A percentile compares a stretch with the other conserved stretches of the same genome.
These are phyloP conservation scores for Plasmodium relictum DNA, from an alignment of 169 alveolate genomes.

Conservation along the genomic window DNA sequence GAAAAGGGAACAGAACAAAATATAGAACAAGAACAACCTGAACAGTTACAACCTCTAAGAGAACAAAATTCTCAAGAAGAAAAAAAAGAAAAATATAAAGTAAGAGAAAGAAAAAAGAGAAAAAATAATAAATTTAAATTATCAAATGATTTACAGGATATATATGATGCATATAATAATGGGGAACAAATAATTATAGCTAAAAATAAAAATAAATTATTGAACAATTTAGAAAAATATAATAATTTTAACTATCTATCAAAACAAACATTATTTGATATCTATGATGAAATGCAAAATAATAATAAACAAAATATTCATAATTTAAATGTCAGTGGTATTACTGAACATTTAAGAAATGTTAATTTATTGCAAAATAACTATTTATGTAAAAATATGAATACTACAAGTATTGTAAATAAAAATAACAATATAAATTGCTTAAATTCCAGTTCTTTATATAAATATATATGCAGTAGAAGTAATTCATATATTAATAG, in stretches of 20 bases:
- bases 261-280: slow-evolving; percentile 19
- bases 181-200: slow-evolving; percentile 56
- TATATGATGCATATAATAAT: slow-evolving; percentile 55
- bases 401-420: not conserved
- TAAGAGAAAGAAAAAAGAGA: not conserved
- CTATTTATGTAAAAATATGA: not conserved
- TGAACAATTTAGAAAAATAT: slow-evolving; percentile 27
- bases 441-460: not conserved
- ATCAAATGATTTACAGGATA: slow-evolving; percentile 39
- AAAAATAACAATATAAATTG: not conserved
- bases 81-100: not conserved
- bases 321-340: not conserved
- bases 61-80: not conserved
- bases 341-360: slow-evolving; percentile 8
- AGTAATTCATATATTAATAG: not conserved
- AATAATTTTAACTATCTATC: slow-evolving; percentile 25
- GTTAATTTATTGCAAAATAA: slow-evolving; percentile 1
- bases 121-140: slow-evolving; percentile 29
- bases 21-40: not conserved
- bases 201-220: slow-evolving; percentile 18
- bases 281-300: slow-evolving; percentile 16
- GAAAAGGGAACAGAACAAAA: slow-evolving; percentile 1
- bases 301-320: not conserved
- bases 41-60: not conserved
- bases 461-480: not conserved